Conservation (phyloP, 495 filamentous ascomycete genomes). For the Aspergillus panamensis region DNA sequence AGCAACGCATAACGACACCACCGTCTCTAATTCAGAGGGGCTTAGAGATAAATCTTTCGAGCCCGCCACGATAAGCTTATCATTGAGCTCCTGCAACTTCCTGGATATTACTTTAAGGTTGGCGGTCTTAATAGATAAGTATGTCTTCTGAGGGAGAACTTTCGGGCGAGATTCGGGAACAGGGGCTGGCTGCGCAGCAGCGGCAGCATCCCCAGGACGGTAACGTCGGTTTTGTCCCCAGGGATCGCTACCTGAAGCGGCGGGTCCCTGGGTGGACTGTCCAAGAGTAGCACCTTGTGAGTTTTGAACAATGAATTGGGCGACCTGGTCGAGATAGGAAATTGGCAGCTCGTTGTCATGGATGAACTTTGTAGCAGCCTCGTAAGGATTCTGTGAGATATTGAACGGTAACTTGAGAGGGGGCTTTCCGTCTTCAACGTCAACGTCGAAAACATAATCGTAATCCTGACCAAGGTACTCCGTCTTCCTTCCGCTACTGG, state of each 20-base stretch:
- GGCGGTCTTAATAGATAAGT: conserved; percentile 66
- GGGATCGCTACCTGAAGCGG: conserved; percentile 57
- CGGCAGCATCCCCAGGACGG: conserved; percentile 60
- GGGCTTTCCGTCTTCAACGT: conserved; percentile 93
- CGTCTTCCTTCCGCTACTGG: conserved; percentile 70
- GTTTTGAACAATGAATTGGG: conserved; percentile 88
- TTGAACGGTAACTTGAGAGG: conserved; percentile 94
- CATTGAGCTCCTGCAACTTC: conserved; percentile 71
- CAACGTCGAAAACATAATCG: conserved; percentile 97
- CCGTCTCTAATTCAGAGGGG: conserved; percentile 58
- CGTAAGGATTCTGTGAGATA: conserved; percentile 85
- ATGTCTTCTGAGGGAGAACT: conserved; percentile 76
- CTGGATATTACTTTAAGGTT: conserved; percentile 63
- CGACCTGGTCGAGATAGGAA: conserved; percentile 87
- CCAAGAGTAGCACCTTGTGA: conserved; percentile 83
- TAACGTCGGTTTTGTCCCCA: conserved; percentile 77
- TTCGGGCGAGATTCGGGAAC: conserved; percentile 51
- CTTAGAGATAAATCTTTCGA: conserved; percentile 72
- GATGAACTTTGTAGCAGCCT: conserved; percentile 88
- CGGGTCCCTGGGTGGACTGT: conserved; percentile 40
- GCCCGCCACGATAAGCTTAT: conserved; percentile 59
- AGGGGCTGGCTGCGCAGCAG: conserved; percentile 30
- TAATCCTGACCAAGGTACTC: conserved; percentile 83
- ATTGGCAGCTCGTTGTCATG: conserved; percentile 87
- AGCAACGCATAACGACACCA: conserved; percentile 52